Conservation (phyloP, 768 basidiomycete species). For the Multifurca ochricompacta region DNA sequence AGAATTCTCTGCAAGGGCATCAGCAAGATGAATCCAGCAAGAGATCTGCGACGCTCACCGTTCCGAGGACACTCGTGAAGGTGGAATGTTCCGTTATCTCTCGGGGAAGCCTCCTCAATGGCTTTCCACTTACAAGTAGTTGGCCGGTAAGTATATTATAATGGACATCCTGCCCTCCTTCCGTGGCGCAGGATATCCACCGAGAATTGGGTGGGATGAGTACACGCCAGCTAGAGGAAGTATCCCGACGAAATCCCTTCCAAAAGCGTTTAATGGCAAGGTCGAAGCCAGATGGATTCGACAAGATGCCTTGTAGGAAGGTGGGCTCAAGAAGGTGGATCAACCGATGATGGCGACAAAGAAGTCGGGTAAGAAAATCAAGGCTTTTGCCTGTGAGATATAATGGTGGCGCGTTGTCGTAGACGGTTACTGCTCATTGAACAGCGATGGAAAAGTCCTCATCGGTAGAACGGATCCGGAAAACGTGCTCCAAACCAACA, state of each 20-base stretch:
- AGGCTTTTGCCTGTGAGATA: too few relatives aligned
- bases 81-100: slow-evolving; percentile 27
- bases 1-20: not conserved
- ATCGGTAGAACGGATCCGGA: not conserved
- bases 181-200: not conserved
- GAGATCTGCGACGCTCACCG: slow-evolving; percentile 16
- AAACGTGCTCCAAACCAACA: not conserved
- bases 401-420: too few relatives aligned
- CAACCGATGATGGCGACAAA: too few relatives aligned
- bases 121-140: slow-evolving; percentile 37
- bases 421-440: too few relatives aligned
- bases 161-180: too few relatives aligned
- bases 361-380: too few relatives aligned
- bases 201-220: not conserved
- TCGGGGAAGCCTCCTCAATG: slow-evolving; percentile 32
- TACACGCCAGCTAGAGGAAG: too few relatives aligned
- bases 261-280: not conserved
- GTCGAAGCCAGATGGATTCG: not conserved
- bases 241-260: not conserved
- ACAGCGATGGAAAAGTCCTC: not conserved
- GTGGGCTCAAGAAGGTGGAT: too few relatives aligned
- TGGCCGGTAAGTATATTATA: too few relatives aligned
- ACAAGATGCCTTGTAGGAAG: not conserved
- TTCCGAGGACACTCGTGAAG: slow-evolving; percentile 31
- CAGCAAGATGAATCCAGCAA: not conserved